Evolutionary conservation across 2,329 filamentous ascomycete genomes (phyloP).

Genomic region (Cladophialophora psammophila): DNA sequence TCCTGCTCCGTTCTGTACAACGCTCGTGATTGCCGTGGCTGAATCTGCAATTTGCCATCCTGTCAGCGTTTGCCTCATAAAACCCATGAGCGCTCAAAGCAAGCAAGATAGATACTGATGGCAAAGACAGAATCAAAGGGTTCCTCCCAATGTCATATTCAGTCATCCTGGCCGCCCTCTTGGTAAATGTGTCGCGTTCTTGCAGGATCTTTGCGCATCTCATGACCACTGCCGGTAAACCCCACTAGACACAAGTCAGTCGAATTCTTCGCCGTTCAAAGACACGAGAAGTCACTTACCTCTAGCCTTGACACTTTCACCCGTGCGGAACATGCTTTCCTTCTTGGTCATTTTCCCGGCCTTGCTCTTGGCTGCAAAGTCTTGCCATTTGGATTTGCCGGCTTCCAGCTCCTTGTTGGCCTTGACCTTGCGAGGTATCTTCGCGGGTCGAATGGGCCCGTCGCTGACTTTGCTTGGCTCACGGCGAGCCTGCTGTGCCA

Average conservation of each 20-base stretch:
- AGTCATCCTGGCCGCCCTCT: slow-evolving; percentile 67
- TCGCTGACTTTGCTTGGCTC: slow-evolving; percentile 70
- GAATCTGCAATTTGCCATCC: slow-evolving; percentile 32
- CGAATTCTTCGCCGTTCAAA: slow-evolving; percentile 14
- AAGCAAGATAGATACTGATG: slow-evolving; percentile 20
- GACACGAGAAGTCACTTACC: slow-evolving; percentile 63
- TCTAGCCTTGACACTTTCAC: slow-evolving; percentile 83
- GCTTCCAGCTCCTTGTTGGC: slow-evolving; percentile 91
- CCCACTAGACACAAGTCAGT: slow-evolving; percentile 70
- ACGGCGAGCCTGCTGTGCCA: slow-evolving; percentile 69
- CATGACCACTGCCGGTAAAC: slow-evolving; percentile 92
- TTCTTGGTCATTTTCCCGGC: slow-evolving; percentile 74
- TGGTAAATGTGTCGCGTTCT: slow-evolving; percentile 86
- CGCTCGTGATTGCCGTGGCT: slow-evolving; percentile 8
- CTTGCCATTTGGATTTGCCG: slow-evolving; percentile 92
- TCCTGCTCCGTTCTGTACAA: slow-evolving; percentile 7
- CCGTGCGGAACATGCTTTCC: slow-evolving; percentile 96
- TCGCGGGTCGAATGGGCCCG: slow-evolving; percentile 65
- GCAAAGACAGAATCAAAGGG: slow-evolving; percentile 5
- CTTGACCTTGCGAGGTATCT: slow-evolving; percentile 79
- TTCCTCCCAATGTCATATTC: slow-evolving; percentile 4
- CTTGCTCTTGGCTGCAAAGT: slow-evolving; percentile 80
- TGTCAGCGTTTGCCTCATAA: slow-evolving; percentile 32
- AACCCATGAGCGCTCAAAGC: slow-evolving; percentile 29
- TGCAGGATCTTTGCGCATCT: slow-evolving; percentile 90